These are phyloP conservation scores for Trametes cinnabarina DNA, from an alignment of 768 basidiomycete genomes.

Conservation along the genomic window DNA sequence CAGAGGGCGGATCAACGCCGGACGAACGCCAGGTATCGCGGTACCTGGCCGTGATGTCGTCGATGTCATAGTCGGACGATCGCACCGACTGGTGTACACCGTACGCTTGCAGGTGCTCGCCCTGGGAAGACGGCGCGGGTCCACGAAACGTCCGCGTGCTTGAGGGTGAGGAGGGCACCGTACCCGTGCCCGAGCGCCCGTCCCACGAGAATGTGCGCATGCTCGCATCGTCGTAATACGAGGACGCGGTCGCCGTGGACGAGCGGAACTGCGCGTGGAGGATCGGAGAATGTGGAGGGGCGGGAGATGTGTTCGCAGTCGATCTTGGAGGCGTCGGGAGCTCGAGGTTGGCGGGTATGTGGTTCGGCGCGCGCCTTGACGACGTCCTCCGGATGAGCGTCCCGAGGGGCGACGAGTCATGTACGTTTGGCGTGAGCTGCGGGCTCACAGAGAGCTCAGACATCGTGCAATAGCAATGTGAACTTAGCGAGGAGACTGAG, in stretches of 20 bases:
- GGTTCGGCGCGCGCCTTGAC: conserved; percentile 36
- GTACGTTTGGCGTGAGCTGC: conserved; percentile 23
- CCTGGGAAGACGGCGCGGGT: neutral
- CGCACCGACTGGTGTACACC: conserved; percentile 14
- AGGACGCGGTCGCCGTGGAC: conserved; percentile 36
- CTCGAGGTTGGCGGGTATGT: conserved; percentile 12
- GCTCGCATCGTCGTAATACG: conserved; percentile 26
- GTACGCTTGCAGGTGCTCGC: neutral
- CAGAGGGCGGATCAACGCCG: conserved; percentile 7
- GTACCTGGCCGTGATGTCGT: conserved; percentile 22
- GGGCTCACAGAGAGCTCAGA: conserved; percentile 7
- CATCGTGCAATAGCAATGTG: conserved; percentile 1
- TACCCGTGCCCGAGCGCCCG: conserved; percentile 4
- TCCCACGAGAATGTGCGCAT: conserved; percentile 17
- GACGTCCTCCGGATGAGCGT: conserved; percentile 56
- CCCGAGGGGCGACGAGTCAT: conserved; percentile 55
- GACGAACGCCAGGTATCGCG: conserved; percentile 22
- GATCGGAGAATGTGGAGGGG: conserved; percentile 43
- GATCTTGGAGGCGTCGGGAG: conserved; percentile 15
- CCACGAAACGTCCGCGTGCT: conserved; percentile 5
- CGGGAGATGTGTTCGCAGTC: neutral
- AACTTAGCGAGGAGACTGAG: neutral
- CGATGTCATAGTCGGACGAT: conserved; percentile 23
- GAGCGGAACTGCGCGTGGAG: conserved; percentile 48
- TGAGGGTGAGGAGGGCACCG: conserved; percentile 6